Evolutionary conservation across 2,329 filamentous ascomycete genomes (phyloP), one percentile per base, ranked within the genome.

Genomic region (Fusarium sublunatum): DNA sequence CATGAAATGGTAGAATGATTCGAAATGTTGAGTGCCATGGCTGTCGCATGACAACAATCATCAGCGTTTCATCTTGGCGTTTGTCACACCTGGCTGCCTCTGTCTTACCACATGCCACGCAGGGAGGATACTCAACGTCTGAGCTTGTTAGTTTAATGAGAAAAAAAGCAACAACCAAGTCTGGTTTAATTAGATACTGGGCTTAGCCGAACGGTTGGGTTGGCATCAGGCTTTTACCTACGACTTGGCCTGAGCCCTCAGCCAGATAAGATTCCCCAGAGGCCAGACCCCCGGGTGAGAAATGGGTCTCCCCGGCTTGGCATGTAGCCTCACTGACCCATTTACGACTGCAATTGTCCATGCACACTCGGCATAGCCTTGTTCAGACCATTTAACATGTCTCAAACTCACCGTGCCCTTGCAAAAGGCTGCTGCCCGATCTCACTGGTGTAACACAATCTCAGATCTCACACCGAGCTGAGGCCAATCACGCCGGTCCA

Each of bases 381-480:
- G 46, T 32, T 38, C 24, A 19, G 29, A 31, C 36, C 35, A 39
- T 15, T 24, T 29, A 19, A 13, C 22, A 7, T 31, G 54, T 55
- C 56, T 41, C 55, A 59, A 60, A 40, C 55, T 12, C 28, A 13
- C 6, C 32, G 31, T n/a, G 7, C 28, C 53, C 50, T 47, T 38
- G 61, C 56, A 63, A 63, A 60, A 68, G 54, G 64, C 61, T 70
- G 64, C 51, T 66, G 68, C 68, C 68, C 68, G 68, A 70, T 70
- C 68, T 70, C 41, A 50, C 61, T 50, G 48, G 45, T 65, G 62
- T 36, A 53, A 68, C 57, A 53, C 32, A 58, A 55, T 62, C 59
- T 63, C 38, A 58, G 53, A 65, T 55, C 53, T 65, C 13, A 61
- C 58, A 67, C 64, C 40, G 58, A 7, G 7, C 46, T 39, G 24